These are phyloP conservation scores for Nicotiana attenuata DNA, from an alignment of 257 asterid species.

Conservation along the genomic window DNA sequence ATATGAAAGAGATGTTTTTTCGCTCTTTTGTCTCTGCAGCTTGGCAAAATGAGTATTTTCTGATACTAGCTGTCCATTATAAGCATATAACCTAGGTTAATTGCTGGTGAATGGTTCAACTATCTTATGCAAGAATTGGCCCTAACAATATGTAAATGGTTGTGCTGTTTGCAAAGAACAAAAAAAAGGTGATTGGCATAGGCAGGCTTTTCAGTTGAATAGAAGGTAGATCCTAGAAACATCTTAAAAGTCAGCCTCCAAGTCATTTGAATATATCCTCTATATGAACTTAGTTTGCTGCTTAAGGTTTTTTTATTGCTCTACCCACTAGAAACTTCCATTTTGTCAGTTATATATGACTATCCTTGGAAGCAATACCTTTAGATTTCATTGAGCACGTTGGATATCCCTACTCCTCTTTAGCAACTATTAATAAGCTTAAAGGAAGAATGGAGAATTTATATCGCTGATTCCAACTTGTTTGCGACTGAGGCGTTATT, in stretches of 20 bases:
- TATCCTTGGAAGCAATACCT: background rate
- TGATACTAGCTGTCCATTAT: background rate
- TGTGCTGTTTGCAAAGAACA: too few relatives aligned
- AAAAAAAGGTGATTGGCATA: too few relatives aligned
- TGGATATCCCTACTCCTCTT: conserved; percentile 1
- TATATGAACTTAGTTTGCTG: conserved; percentile 1
- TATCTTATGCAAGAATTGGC: conserved; percentile 6
- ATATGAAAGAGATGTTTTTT: background rate
- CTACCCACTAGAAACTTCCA: background rate
- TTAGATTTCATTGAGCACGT: background rate
- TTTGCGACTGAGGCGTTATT: too few relatives aligned
- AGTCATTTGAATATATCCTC: background rate
- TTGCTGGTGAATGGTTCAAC: background rate
- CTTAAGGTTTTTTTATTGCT: background rate
- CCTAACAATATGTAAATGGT: too few relatives aligned
- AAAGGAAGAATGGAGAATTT: too few relatives aligned
- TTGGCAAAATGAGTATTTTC: background rate
- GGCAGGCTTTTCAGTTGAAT: background rate
- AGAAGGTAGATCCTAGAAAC: background rate
- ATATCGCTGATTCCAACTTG: too few relatives aligned
- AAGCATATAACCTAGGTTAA: background rate
- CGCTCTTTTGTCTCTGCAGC: background rate
- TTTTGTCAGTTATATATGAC: background rate
- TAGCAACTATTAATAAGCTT: background rate
- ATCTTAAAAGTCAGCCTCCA: background rate